A percentile compares a stretch with the other conserved stretches of the same genome.
phyloP scores from a whole-genome alignment of 768 basidiomycete species.

The Naganishia randhawae region DNA sequence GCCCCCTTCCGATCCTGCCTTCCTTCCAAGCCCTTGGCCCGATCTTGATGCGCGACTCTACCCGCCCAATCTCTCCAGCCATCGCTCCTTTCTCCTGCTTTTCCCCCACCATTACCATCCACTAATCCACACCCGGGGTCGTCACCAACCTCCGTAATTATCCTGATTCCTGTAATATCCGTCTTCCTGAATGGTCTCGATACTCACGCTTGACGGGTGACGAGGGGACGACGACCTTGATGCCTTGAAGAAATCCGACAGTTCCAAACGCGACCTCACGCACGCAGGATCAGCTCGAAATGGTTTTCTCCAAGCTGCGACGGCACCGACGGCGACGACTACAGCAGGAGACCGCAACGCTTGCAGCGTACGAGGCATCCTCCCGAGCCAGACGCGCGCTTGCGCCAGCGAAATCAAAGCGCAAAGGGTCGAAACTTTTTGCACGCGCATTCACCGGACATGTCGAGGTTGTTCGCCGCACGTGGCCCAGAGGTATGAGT shows the following conservation, averaged over 20 bases:
- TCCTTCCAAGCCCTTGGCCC: not conserved
- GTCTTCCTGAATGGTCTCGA: constrained; percentile 11
- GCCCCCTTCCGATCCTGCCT: not conserved
- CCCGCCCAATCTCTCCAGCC: not conserved
- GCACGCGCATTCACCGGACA: not conserved
- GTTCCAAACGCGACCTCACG: not conserved
- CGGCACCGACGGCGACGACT: not conserved
- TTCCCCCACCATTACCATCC: not conserved
- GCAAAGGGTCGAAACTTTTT: constrained; percentile 4
- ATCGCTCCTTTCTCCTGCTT: not conserved
- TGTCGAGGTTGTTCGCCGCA: not conserved
- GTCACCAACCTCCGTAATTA: not conserved
- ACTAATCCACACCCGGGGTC: not conserved
- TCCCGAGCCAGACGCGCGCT: not conserved
- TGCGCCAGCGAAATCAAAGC: not conserved
- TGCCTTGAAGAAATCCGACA: constrained; percentile 23
- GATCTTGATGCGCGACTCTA: not conserved
- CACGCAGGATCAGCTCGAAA: constrained; percentile 6
- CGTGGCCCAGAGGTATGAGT: not conserved
- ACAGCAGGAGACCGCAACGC: not conserved
- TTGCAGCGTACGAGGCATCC: not conserved
- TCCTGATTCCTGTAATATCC: not conserved
- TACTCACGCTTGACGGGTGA: constrained; percentile 25
- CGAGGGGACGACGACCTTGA: constrained; percentile 24
- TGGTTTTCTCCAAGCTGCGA: constrained; percentile 7